Base-by-base conservation (phyloP, 2,329 filamentous ascomycete genomes). In the Xylariales sp. region DNA sequence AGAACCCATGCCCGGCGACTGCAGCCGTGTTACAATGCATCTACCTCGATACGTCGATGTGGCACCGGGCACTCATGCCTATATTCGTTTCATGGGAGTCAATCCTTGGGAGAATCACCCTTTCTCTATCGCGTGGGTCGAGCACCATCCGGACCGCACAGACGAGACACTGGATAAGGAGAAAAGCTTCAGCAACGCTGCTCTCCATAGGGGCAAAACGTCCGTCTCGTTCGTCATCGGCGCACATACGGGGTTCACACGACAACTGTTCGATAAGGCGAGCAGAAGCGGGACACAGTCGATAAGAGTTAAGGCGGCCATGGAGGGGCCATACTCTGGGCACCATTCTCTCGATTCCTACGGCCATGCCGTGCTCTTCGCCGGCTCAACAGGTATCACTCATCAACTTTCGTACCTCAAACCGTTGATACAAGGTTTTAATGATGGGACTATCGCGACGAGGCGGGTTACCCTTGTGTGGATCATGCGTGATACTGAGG, bases 361-460 rank as follows among this genome's bases (percentile, higher is more conserved):
- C 80, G 95, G 96, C 46, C 96, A 97, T 50, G 90, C 91, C 52
- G 88, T 99, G 70, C 90, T 99, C 64, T 94, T 97, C 77, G 94
- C 95, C 12, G 94, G 94, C 64, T 93, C 95, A 65, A 94, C 96
- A 5, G 96, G 96, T 69, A 98, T 99, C 81, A 97, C 95, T 0
- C 95, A 98, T 79, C 94, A 97, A 78, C 88, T 98, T 36, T 93
- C 94, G 41, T 97, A 97, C 79, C 87, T 97, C 8, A 90, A 90
- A 63, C 91, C 96, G 59, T 83, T 95, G 4, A 86, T 95, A 66
- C 82, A 89, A 62, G 91, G 91, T 3, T 91, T 87, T 79, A 88
- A 89, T 62, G 83, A 88, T 0, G 88, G 89, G 67, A 94, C 90
- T 0, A 89, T 94, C 45, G 94, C 95, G 4, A 93, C 93, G 3